phyloP scores from a whole-genome alignment of 163 green algal species.

The Coccomyxa subellipsoidea region DNA sequence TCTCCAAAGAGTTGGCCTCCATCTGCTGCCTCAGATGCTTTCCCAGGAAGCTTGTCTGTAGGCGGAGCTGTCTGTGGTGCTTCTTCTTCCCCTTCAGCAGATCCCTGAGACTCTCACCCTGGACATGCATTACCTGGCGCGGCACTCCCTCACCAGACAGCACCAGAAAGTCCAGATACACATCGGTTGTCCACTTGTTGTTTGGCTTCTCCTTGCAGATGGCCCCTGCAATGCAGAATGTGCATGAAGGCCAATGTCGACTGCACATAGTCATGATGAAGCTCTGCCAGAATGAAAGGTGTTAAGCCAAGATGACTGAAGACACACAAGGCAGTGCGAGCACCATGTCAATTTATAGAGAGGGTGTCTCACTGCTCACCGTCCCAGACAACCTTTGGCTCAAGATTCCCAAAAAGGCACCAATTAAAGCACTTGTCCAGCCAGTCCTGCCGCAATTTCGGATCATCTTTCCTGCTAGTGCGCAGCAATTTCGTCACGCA shows the following conservation, averaged over 20 bases:
- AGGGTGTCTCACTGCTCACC: not conserved
- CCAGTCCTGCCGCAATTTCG: not conserved
- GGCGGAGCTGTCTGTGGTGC: not conserved
- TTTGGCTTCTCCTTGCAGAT: not conserved
- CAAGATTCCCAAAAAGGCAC: not conserved
- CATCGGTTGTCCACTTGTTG: not conserved
- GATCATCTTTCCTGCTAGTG: not conserved
- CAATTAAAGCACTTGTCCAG: not conserved
- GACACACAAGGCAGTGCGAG: not conserved
- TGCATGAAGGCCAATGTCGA: no score
- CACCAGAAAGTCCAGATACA: not conserved
- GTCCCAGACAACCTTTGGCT: not conserved
- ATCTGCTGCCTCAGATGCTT: not conserved
- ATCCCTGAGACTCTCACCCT: not conserved
- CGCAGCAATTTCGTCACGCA: no score
- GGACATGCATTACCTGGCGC: not conserved
- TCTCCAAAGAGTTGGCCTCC: not conserved
- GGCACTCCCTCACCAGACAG: not conserved
- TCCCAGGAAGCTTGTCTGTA: not conserved
- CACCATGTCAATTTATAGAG: not conserved
- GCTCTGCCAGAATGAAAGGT: no score
- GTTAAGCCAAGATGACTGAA: no score
- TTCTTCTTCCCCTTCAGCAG: not conserved
- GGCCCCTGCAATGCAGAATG: not conserved
- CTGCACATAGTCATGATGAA: no score